Conservation (phyloP, 768 basidiomycete genomes). For the Amylocystis lapponica region DNA sequence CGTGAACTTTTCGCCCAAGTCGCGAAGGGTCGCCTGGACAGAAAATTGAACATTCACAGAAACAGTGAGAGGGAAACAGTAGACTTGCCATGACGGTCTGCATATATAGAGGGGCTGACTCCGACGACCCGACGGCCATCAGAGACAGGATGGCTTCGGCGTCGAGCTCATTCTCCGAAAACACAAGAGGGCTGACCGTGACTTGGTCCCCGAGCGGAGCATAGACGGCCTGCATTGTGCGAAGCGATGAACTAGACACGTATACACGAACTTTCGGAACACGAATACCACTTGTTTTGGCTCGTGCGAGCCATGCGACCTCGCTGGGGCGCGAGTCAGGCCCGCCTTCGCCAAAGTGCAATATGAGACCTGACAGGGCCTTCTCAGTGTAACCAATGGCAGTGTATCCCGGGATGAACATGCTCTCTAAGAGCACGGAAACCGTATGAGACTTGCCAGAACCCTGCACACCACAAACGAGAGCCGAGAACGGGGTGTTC, state of each 20-base stretch:
- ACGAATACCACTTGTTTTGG: constrained; percentile 21
- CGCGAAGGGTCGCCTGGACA: constrained; percentile 50
- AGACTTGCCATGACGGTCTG: constrained; percentile 57
- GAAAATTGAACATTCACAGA: constrained; percentile 26
- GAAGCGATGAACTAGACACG: constrained; percentile 56
- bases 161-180: constrained; percentile 58
- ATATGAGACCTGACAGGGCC: constrained; percentile 55
- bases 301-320: constrained; percentile 53
- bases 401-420: constrained; percentile 49
- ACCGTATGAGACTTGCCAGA: constrained; percentile 74
- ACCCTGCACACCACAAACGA: constrained; percentile 76
- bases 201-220: constrained; percentile 35
- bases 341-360: constrained; percentile 70
- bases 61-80: constrained; percentile 33
- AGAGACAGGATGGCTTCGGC: constrained; percentile 64
- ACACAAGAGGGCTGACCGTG: constrained; percentile 46
- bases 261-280: constrained; percentile 40
- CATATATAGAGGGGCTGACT: constrained; percentile 62
- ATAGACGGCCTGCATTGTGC: constrained; percentile 56
- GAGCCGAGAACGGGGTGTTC: constrained; percentile 70
- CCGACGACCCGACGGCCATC: constrained; percentile 65
- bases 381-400: constrained; percentile 47
- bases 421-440: constrained; percentile 61
- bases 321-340: constrained; percentile 54
- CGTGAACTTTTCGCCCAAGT: constrained; percentile 54